Base-by-base conservation (phyloP, 495 filamentous ascomycete species). In the Neurospora terricola region DNA sequence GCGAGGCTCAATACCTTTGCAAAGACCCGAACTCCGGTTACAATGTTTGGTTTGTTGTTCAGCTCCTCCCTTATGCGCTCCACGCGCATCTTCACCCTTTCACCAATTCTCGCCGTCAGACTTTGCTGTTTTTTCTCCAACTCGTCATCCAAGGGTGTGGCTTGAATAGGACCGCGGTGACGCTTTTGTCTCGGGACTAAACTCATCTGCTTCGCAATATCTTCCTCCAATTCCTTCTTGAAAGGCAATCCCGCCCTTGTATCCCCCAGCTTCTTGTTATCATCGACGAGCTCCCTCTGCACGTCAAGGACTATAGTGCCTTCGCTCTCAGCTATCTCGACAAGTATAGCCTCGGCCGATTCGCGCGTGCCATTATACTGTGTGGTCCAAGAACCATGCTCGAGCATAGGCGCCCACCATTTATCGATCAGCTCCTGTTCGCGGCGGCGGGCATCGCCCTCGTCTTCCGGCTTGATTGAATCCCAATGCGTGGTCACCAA, bases 401-500 rank as follows among this genome's bases (percentile, higher is more conserved):
- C 0, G 42, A 45, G 7, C 42, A 45, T 45, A 8, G 42, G 73
- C 42, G 73, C 74, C 82, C 82, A 84, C 39, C 74, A 83, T 4
- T 79, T 75, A 2, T 80, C 72, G 23, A 74, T 71, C 3, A 84
- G 77, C 38, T 84, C 73, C 39, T 75, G 75, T n/a, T 83, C 76
- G 0, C 74, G 73, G n/a, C 69, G 71, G 36, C 76, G 43, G 10
- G 54, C 74, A 0, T 73, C 76, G 1, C 69, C 73, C 21, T 39
- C 12, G 0, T 73, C 38, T 40, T 75, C 45, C 9, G 72, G 43
- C 10, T 74, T 70, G 40, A 78, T 71, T 0, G 74, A 23, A 23
- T 80, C 73, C 84, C 84, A 86, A 75, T 79, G 77, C 4, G 82
- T 85, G 8, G 84, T 85, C 3, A 82, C 80, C 2, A 86, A 70